Conservation (phyloP, 2,329 filamentous ascomycete genomes). For the Orbilia oligospora region DNA sequence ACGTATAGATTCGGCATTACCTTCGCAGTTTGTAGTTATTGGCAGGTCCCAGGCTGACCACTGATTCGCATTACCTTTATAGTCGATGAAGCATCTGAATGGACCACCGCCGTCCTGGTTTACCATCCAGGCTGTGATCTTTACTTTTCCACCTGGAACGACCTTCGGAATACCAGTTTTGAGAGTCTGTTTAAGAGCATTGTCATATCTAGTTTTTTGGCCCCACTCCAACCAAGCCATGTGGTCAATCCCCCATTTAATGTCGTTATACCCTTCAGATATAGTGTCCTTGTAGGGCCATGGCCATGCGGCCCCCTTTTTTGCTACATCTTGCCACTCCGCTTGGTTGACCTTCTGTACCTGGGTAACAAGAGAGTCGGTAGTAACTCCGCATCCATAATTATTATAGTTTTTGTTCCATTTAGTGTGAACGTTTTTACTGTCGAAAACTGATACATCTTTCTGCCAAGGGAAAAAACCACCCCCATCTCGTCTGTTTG, state of each 20-base stretch:
- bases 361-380: background rate
- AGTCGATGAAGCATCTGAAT: constrained; percentile 72
- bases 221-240: background rate
- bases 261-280: background rate
- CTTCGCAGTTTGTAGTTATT: constrained; percentile 3
- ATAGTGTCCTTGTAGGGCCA: background rate
- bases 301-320: background rate
- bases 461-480: constrained; percentile 9
- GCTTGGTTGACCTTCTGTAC: background rate
- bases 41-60: background rate
- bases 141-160: constrained; percentile 68
- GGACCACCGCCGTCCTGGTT: constrained; percentile 74
- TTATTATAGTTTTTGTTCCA: background rate
- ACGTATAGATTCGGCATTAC: constrained; percentile 7
- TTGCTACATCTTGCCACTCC: background rate
- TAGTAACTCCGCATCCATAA: background rate
- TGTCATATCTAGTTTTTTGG: background rate
- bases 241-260: constrained; percentile 1
- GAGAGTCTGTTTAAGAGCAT: background rate
- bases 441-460: constrained; percentile 3
- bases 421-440: background rate
- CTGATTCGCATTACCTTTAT: constrained; percentile 67
- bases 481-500: background rate
- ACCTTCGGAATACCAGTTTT: constrained; percentile 69
- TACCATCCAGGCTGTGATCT: constrained; percentile 73